Conservation (phyloP, 148 eudicot species). For the Rhododendron simsii region DNA sequence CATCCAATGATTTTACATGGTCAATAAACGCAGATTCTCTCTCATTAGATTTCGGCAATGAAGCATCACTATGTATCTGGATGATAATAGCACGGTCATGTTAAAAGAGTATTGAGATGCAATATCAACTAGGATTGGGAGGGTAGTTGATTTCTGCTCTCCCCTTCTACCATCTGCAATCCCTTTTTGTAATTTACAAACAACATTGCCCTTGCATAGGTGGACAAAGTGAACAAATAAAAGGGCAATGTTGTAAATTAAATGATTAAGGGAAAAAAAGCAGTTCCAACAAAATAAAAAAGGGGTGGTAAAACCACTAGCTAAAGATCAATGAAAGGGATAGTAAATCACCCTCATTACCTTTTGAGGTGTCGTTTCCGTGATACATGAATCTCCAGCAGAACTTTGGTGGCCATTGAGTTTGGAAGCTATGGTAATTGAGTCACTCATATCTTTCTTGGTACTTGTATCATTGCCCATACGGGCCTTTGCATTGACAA, state of each 20-base stretch:
- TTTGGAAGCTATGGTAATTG: slow-evolving; percentile 13
- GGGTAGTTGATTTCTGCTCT: background rate
- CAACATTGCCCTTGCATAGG: background rate
- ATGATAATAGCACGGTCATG: background rate
- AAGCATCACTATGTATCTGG: slow-evolving; percentile 10
- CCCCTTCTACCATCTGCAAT: background rate
- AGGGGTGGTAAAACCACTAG: background rate
- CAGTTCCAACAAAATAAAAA: background rate
- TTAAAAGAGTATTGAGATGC: background rate
- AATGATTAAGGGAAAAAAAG: background rate
- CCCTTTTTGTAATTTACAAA: background rate
- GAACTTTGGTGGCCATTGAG: slow-evolving; percentile 14
- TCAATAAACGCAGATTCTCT: background rate
- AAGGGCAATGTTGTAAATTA: background rate
- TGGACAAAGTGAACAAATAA: background rate
- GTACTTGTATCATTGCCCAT: slow-evolving; percentile 6
- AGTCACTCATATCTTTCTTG: slow-evolving; percentile 14
- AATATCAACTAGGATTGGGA: background rate
- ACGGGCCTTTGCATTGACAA: slow-evolving; percentile 7
- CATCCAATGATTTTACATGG: slow-evolving; percentile 7
- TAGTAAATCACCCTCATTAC: slow-evolving; percentile 21
- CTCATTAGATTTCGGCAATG: slow-evolving; percentile 2
- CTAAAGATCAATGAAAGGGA: background rate
- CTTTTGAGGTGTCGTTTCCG: slow-evolving; percentile 21
- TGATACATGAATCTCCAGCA: slow-evolving; percentile 9